These are phyloP conservation scores for Podaxis sp. DNA, from an alignment of 768 basidiomycete species.

Conservation along the genomic window DNA sequence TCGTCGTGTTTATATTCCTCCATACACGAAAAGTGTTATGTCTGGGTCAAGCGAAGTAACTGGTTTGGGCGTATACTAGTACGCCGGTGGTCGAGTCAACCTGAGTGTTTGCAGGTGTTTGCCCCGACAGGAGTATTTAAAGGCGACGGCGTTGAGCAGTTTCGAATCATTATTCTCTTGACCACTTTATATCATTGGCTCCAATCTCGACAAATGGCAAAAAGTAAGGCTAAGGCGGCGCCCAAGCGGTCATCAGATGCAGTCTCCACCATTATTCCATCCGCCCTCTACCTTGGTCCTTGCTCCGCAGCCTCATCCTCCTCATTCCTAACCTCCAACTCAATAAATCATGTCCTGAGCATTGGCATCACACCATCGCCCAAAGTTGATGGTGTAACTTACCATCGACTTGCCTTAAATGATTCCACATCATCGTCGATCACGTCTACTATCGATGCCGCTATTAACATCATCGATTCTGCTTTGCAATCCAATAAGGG, in stretches of 20 bases:
- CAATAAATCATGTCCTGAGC: slow-evolving; percentile 41
- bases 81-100: too few species aligned
- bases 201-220: not conserved
- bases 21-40: not conserved
- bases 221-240: slow-evolving; percentile 3
- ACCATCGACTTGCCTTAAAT: slow-evolving; percentile 37
- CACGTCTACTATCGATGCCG: slow-evolving; percentile 23
- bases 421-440: slow-evolving; percentile 35
- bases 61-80: too few species aligned
- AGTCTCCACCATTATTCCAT: slow-evolving; percentile 24
- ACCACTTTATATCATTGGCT: not conserved
- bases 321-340: slow-evolving; percentile 31
- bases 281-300: slow-evolving; percentile 41
- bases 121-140: not conserved
- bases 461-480: slow-evolving; percentile 31
- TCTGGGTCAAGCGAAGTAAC: not conserved
- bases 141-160: too few species aligned
- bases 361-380: slow-evolving; percentile 34
- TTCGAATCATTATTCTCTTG: not conserved
- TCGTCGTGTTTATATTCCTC: not conserved
- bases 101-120: too few species aligned
- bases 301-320: slow-evolving; percentile 36
- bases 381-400: slow-evolving; percentile 30
- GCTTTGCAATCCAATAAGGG: slow-evolving; percentile 24
- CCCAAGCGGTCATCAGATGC: slow-evolving; percentile 13